Conservation (phyloP, 768 basidiomycete genomes). For the Trametes cinnabarina region DNA sequence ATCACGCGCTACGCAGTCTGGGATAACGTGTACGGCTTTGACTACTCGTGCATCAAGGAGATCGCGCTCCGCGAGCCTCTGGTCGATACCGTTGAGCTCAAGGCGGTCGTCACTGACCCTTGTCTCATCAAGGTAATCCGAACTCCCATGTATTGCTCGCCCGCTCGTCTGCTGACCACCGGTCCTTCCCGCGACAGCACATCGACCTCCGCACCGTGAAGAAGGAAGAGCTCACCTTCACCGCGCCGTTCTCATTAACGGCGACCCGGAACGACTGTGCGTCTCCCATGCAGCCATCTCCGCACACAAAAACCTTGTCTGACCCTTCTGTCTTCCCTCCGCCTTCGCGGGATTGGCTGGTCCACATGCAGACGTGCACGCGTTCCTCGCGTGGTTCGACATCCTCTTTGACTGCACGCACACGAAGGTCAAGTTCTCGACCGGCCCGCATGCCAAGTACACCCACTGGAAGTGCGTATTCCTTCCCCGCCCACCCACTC, state of each 20-base stretch:
- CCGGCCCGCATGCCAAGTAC: slow-evolving; percentile 95
- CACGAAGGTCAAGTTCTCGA: slow-evolving; percentile 94
- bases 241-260: slow-evolving; percentile 71
- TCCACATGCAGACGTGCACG: slow-evolving; percentile 73
- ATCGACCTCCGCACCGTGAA: slow-evolving; percentile 88
- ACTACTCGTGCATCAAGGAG: slow-evolving; percentile 99
- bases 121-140: slow-evolving; percentile 73
- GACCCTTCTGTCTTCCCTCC: not conserved
- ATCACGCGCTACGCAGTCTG: slow-evolving; percentile 62
- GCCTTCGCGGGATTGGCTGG: not conserved
- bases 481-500: not conserved
- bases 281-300: not conserved
- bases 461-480: slow-evolving; percentile 92
- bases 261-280: slow-evolving; percentile 86
- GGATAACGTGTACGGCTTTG: slow-evolving; percentile 99
- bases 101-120: slow-evolving; percentile 91
- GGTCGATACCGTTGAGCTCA: slow-evolving; percentile 98
- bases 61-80: slow-evolving; percentile 95
- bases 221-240: slow-evolving; percentile 93
- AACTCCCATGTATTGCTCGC: not conserved
- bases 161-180: not conserved
- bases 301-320: not conserved
- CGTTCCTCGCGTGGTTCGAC: slow-evolving; percentile 99
- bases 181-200: slow-evolving; percentile 52
- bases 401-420: slow-evolving; percentile 94